Evolutionary conservation across 164 flowering plant genomes (phyloP).

Genomic region (Stephania japonica): DNA sequence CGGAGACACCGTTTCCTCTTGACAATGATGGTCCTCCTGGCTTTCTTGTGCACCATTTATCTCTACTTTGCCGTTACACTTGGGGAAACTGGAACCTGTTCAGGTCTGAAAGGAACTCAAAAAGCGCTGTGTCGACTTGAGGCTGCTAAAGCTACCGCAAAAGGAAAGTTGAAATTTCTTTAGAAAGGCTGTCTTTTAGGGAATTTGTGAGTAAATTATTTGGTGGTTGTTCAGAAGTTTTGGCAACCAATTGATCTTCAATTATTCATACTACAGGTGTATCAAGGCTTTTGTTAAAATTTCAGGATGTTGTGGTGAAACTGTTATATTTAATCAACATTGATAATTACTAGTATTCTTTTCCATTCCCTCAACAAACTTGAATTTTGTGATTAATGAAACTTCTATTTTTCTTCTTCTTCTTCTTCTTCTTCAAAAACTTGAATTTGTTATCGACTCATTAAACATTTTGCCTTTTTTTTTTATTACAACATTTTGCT

Average conservation of each 20-base stretch:
- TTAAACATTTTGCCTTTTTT: no score
- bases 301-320: no score
- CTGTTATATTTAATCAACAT: no score
- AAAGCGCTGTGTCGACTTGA: slow-evolving; percentile 44
- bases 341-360: no score
- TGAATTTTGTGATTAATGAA: no score
- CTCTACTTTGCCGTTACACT: slow-evolving; percentile 78
- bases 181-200: slow-evolving; percentile 11
- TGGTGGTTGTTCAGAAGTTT: slow-evolving; percentile 7
- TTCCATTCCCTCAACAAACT: no score
- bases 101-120: slow-evolving; percentile 41
- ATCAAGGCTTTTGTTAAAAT: background rate
- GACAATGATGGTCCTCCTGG: slow-evolving; percentile 49
- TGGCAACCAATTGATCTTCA: slow-evolving; percentile 2
- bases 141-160: slow-evolving; percentile 37
- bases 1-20: slow-evolving; percentile 71
- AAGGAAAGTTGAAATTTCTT: slow-evolving; percentile 45
- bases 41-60: slow-evolving; percentile 59
- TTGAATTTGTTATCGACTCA: no score
- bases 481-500: no score
- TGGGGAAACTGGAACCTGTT: slow-evolving; percentile 43
- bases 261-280: slow-evolving; percentile 11
- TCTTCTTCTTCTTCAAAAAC: no score
- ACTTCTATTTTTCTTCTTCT: no score
- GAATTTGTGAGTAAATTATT: background rate